Evolutionary conservation across 768 basidiomycete genomes (phyloP).

Genomic region (Trametes elegans): DNA sequence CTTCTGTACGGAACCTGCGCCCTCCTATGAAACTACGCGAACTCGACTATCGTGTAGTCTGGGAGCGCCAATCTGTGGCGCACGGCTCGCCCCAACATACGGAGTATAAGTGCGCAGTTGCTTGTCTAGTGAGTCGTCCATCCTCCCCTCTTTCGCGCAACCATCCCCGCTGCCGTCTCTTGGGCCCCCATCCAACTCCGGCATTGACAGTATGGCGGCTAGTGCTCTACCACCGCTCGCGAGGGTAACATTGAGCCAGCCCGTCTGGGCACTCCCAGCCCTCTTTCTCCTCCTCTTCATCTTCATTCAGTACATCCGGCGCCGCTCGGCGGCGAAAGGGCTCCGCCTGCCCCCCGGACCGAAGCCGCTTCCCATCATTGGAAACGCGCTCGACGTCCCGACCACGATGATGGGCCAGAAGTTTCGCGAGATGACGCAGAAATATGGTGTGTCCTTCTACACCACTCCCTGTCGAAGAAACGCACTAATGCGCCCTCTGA

Average conservation of each 20-base stretch:
- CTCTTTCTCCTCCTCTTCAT: conserved; percentile 3
- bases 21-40: too few relatives aligned
- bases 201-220: not conserved
- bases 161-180: too few relatives aligned
- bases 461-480: too few relatives aligned
- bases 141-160: too few relatives aligned
- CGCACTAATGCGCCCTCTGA: not conserved
- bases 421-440: conserved; percentile 16
- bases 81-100: too few relatives aligned
- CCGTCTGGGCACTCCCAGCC: conserved; percentile 5
- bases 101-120: too few relatives aligned
- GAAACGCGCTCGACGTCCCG: conserved; percentile 26
- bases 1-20: too few relatives aligned
- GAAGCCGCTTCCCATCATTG: conserved; percentile 24
- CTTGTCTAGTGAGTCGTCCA: too few relatives aligned
- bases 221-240: not conserved
- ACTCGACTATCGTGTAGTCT: too few relatives aligned
- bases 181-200: not conserved
- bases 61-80: too few relatives aligned
- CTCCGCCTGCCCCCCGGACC: conserved; percentile 27
- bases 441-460: conserved; percentile 15
- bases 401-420: conserved; percentile 8
- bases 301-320: not conserved
- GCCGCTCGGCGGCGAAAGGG: not conserved
- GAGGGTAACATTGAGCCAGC: not conserved